Conservation (phyloP, 345 rosid species). For the Sonneratia alba region DNA sequence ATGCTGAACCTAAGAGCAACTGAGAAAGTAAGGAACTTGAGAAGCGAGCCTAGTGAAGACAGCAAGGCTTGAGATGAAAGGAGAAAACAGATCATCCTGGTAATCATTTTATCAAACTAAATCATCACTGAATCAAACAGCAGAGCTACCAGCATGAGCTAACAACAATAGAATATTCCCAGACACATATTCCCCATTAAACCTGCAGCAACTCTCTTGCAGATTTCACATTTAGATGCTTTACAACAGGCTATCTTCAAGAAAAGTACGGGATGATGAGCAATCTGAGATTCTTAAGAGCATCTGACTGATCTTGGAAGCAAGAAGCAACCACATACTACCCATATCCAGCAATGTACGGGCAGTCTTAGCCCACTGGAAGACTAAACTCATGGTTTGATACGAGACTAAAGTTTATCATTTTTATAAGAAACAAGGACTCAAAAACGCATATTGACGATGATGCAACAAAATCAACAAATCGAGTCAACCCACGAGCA, state of each 20-base stretch:
- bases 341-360: neutral
- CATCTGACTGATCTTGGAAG: neutral
- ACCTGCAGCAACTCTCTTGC: neutral
- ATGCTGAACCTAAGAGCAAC: neutral
- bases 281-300: neutral
- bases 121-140: neutral
- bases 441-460: neutral
- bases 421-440: neutral
- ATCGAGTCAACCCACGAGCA: neutral
- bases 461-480: neutral
- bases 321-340: neutral
- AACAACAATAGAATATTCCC: neutral
- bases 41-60: neutral
- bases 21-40: neutral
- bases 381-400: neutral
- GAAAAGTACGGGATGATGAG: neutral
- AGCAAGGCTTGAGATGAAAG: neutral
- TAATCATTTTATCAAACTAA: neutral
- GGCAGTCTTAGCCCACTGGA: neutral
- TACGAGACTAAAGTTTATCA: neutral
- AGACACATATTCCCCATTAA: neutral
- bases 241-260: slow-evolving; percentile 3
- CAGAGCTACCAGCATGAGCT: neutral
- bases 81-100: neutral
- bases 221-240: neutral